Evolutionary conservation across 768 basidiomycete species (phyloP).

Genomic region (Amanita molliuscula): DNA sequence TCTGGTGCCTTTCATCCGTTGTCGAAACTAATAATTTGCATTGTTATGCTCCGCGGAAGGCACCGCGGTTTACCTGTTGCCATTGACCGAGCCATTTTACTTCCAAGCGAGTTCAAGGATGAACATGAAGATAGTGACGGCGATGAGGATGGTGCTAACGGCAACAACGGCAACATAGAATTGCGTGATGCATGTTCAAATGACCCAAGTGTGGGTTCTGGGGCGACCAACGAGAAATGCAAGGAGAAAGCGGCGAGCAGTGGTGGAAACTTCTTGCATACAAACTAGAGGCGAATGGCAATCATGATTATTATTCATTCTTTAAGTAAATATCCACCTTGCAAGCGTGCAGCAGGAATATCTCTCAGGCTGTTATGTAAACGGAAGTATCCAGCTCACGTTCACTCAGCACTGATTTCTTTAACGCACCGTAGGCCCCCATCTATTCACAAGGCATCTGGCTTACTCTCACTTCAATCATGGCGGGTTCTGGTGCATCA

Average conservation of each 20-base stretch:
- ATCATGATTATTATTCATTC: no score
- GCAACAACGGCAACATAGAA: background rate
- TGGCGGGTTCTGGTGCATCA: no score
- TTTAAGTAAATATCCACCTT: no score
- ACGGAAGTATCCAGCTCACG: no score
- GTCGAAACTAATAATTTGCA: constrained; percentile 79
- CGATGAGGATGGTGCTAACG: background rate
- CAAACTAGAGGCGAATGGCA: no score
- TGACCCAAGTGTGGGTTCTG: background rate
- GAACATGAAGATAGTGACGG: constrained; percentile 8
- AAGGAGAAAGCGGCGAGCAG: background rate
- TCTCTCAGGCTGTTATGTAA: no score
- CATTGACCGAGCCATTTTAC: constrained; percentile 78
- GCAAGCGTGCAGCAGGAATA: no score
- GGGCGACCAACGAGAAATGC: background rate
- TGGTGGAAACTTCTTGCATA: no score
- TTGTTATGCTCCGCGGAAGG: constrained; percentile 90
- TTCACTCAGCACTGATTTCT: no score
- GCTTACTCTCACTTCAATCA: no score
- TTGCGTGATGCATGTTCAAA: background rate
- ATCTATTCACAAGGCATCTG: no score
- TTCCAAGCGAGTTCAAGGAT: constrained; percentile 58
- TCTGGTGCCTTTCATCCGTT: constrained; percentile 68
- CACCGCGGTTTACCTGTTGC: constrained; percentile 85
- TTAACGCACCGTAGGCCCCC: no score